Evolutionary conservation across 768 basidiomycete species (phyloP).

Genomic region (Pleurotus djamor): DNA sequence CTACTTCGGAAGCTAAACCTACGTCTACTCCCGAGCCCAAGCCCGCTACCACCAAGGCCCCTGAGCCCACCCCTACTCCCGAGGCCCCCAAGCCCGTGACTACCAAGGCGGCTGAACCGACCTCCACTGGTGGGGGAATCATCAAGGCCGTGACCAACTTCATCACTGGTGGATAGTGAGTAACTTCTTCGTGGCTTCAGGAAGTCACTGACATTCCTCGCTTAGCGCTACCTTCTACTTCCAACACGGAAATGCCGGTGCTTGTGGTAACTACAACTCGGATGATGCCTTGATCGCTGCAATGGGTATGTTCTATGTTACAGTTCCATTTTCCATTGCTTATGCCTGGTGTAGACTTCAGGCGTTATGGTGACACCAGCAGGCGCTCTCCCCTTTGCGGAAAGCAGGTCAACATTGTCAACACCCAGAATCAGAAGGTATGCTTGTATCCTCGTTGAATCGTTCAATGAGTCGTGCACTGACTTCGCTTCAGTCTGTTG

Average conservation of each 20-base stretch:
- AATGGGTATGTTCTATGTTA: conserved; percentile 41
- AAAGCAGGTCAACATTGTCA: conserved; percentile 58
- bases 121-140: conserved; percentile 10
- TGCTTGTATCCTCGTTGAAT: conserved; percentile 4
- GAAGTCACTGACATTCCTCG: not conserved
- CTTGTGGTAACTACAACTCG: conserved; percentile 63
- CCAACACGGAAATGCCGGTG: conserved; percentile 74
- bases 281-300: conserved; percentile 65
- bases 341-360: conserved; percentile 34
- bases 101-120: conserved; percentile 10
- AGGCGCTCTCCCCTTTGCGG: conserved; percentile 62
- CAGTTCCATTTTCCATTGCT: conserved; percentile 5
- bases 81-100: conserved; percentile 7
- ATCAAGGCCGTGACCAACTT: conserved; percentile 8
- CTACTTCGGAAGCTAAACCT: conserved; percentile 13
- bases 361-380: conserved; percentile 48
- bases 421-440: conserved; percentile 54
- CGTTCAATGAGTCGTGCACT: not conserved
- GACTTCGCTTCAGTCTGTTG: conserved; percentile 33
- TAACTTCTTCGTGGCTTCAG: conserved; percentile 5
- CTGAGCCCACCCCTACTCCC: conserved; percentile 12
- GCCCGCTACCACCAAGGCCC: conserved; percentile 9
- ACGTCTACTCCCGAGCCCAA: conserved; percentile 1
- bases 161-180: conserved; percentile 46
- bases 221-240: conserved; percentile 63